Percentiles rank a stretch among this genome's conserved stretches.
Conservation (phyloP, 768 basidiomycete species). For the Termitomyces sp. region DNA sequence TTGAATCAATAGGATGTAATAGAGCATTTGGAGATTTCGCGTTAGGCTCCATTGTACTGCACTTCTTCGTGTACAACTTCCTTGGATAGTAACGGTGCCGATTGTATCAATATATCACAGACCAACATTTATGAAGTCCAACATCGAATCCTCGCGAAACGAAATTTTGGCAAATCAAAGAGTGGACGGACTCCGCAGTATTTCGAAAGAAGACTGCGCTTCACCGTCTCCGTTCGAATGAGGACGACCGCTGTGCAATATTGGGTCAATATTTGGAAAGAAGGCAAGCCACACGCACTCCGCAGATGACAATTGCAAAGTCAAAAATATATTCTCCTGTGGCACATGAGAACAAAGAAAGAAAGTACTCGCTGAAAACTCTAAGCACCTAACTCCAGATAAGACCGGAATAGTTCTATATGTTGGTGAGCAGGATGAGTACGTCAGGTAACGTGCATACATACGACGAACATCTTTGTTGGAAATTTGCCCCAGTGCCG, state of each 20-base stretch:
- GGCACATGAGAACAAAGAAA: slow-evolving; percentile 3
- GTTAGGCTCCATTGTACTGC: slow-evolving; percentile 89
- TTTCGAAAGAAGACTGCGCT: not conserved
- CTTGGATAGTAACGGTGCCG: slow-evolving; percentile 53
- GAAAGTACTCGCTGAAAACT: not conserved
- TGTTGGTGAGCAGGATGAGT: not conserved
- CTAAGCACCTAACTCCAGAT: slow-evolving; percentile 70
- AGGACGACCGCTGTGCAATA: slow-evolving; percentile 53
- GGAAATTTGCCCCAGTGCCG: slow-evolving; percentile 67
- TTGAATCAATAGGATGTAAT: slow-evolving; percentile 6
- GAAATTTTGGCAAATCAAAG: not conserved
- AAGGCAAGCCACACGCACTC: slow-evolving; percentile 43
- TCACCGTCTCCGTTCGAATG: slow-evolving; percentile 59
- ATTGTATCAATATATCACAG: slow-evolving; percentile 14
- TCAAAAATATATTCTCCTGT: slow-evolving; percentile 84
- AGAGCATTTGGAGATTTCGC: slow-evolving; percentile 98
- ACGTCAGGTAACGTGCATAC: slow-evolving; percentile 23
- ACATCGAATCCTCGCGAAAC: not conserved
- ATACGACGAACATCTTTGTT: slow-evolving; percentile 87
- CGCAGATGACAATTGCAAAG: slow-evolving; percentile 78
- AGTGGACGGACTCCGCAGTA: not conserved
- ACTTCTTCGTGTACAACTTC: slow-evolving; percentile 99
- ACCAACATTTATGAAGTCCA: not conserved
- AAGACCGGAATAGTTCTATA: slow-evolving; percentile 66
- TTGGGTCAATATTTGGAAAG: not conserved